These are phyloP conservation scores for Fraxinus nigra DNA, from an alignment of 305 asterid species.

Conservation along the genomic window DNA sequence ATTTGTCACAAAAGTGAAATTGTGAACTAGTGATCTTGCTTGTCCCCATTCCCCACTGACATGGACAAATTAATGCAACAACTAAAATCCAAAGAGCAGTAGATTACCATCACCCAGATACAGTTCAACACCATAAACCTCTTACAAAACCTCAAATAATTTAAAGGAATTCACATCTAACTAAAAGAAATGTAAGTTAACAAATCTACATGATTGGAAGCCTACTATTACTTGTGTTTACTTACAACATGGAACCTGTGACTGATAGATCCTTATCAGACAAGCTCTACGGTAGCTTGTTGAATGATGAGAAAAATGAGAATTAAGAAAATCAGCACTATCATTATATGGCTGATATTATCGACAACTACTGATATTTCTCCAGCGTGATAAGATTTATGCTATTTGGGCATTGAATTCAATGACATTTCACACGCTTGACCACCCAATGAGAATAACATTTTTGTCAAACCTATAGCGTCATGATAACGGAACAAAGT, in stretches of 20 bases:
- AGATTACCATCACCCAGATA: background rate
- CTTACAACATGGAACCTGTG: background rate
- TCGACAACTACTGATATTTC: background rate
- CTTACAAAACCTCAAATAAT: background rate
- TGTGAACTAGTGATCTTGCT: background rate
- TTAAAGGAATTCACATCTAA: background rate
- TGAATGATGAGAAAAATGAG: background rate
- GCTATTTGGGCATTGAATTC: background rate
- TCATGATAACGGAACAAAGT: slow-evolving; percentile 1
- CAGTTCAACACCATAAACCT: background rate
- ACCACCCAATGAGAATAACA: background rate
- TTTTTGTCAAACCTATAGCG: background rate
- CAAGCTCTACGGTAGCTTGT: background rate
- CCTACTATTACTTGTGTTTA: background rate
- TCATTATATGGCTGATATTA: background rate
- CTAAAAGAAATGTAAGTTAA: background rate
- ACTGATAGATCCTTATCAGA: background rate
- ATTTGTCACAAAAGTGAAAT: background rate
- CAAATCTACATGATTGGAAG: background rate
- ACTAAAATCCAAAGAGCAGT: background rate
- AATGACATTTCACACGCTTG: background rate
- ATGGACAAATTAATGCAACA: background rate
- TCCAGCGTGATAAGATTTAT: background rate
- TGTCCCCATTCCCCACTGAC: background rate
- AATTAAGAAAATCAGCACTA: background rate